These are phyloP conservation scores for Globisporangium radiosum DNA, from an alignment of 352 stramenopile genomes.

Conservation along the genomic window DNA sequence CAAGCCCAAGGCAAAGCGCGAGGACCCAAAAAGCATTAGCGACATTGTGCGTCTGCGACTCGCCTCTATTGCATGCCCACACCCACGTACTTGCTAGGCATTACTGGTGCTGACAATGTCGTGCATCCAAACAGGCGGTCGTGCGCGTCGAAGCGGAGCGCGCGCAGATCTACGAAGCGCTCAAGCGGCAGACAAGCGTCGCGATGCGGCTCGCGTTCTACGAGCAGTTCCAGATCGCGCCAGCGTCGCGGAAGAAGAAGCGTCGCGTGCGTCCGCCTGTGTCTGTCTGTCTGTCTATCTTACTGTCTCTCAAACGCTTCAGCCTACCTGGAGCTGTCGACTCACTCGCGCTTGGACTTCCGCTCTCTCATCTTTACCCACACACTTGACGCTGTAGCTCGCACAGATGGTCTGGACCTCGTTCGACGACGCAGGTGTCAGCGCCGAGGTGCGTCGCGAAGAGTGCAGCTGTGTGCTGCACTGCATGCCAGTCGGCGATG, in stretches of 20 bases:
- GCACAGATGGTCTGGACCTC: conserved; percentile 58
- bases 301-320: too few relatives aligned
- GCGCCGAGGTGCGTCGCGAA: conserved; percentile 41
- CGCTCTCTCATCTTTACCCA: too few relatives aligned
- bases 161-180: conserved; percentile 40
- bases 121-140: conserved; percentile 23
- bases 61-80: too few relatives aligned
- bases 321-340: too few relatives aligned
- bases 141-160: conserved; percentile 53
- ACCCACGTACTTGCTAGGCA: neutral
- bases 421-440: conserved; percentile 42
- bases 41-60: conserved; percentile 19
- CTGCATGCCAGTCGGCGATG: neutral
- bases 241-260: conserved; percentile 63
- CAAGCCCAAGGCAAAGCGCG: conserved; percentile 14
- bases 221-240: conserved; percentile 49
- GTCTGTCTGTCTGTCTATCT: conserved; percentile 16
- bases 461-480: neutral
- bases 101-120: neutral
- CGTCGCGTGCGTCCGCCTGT: conserved; percentile 26
- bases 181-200: conserved; percentile 41
- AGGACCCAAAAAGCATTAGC: conserved; percentile 18
- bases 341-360: too few relatives aligned
- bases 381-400: conserved; percentile 18
- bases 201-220: conserved; percentile 50